These are phyloP conservation scores for Stygiomarasmius scandens DNA, from an alignment of 1,284 basidiomycete genomes.

Conservation along the genomic window DNA sequence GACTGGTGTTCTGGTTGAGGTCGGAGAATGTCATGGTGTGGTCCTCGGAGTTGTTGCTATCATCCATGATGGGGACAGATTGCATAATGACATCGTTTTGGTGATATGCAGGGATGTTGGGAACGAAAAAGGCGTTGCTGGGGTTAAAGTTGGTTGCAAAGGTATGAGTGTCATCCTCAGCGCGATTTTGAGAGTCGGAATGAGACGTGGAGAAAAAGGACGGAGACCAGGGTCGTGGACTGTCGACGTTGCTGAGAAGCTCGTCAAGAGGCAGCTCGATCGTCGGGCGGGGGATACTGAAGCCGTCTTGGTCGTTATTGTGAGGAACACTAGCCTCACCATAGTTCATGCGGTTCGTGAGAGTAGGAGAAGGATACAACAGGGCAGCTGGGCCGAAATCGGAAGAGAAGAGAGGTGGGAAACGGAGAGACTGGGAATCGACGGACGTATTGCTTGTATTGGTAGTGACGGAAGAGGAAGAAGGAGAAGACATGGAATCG, in stretches of 20 bases:
- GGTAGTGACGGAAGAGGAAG: constrained; percentile 3
- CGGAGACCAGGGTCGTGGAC: constrained; percentile 23
- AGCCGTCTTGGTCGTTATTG: constrained; percentile 42
- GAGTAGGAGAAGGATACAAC: constrained; percentile 64
- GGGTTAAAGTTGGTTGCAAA: not conserved
- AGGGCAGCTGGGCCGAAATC: constrained; percentile 78
- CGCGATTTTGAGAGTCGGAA: constrained; percentile 3
- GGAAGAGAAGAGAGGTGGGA: constrained; percentile 70
- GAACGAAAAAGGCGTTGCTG: constrained; percentile 8
- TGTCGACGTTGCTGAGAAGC: constrained; percentile 52
- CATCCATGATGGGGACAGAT: constrained; percentile 11
- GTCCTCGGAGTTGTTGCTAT: not conserved
- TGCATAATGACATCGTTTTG: constrained; percentile 32
- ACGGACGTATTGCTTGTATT: constrained; percentile 25
- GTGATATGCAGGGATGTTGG: constrained; percentile 18
- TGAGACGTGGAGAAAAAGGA: constrained; percentile 12
- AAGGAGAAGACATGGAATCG: constrained; percentile 4
- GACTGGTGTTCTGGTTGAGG: not conserved
- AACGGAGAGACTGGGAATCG: constrained; percentile 43
- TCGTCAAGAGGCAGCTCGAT: constrained; percentile 82
- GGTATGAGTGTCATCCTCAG: constrained; percentile 1
- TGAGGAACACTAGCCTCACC: constrained; percentile 64
- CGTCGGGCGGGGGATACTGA: constrained; percentile 72
- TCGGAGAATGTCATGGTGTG: not conserved
- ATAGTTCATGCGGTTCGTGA: constrained; percentile 70